Percentiles rank a stretch among this genome's conserved stretches.
Evolutionary conservation across 176 grass and related monocot species (phyloP).

Genomic region (Miscanthus lutarioriparius): DNA sequence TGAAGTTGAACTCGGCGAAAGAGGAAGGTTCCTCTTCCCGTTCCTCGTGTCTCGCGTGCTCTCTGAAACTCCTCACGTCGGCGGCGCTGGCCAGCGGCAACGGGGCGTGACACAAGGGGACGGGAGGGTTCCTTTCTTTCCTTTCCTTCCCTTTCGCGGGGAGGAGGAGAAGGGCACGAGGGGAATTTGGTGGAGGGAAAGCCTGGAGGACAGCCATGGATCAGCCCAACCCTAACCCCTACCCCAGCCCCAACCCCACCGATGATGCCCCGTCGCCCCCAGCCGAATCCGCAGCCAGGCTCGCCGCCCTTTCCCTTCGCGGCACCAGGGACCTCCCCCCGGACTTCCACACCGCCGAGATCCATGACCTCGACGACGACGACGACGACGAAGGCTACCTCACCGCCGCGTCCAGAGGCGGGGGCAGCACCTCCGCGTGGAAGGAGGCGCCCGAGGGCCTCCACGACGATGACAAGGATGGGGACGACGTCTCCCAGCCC

Average conservation of each 20-base stretch:
- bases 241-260: slow-evolving; percentile 2
- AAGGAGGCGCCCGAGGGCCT: slow-evolving; percentile 32
- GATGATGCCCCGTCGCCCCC: not conserved
- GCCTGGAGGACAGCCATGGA: slow-evolving; percentile 28
- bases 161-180: no score
- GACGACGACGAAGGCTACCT: slow-evolving; percentile 45
- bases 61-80: no score
- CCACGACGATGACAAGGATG: slow-evolving; percentile 34
- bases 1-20: no score
- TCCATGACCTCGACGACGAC: slow-evolving; percentile 32
- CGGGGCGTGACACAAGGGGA: no score
- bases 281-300: not conserved
- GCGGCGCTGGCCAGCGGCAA: no score
- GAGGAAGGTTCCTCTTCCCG: no score
- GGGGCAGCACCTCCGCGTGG: slow-evolving; percentile 39
- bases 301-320: slow-evolving; percentile 41
- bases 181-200: not conserved
- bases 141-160: no score
- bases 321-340: slow-evolving; percentile 44
- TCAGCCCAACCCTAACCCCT: slow-evolving; percentile 40
- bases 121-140: no score
- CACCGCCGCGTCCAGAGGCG: slow-evolving; percentile 49
- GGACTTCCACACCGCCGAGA: slow-evolving; percentile 60
- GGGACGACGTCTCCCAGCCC: slow-evolving; percentile 43
- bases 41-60: no score